Evolutionary conservation across 2,329 filamentous ascomycete genomes (phyloP), one percentile per base, ranked within the genome.

Genomic region (Paecilomyces niveus): DNA sequence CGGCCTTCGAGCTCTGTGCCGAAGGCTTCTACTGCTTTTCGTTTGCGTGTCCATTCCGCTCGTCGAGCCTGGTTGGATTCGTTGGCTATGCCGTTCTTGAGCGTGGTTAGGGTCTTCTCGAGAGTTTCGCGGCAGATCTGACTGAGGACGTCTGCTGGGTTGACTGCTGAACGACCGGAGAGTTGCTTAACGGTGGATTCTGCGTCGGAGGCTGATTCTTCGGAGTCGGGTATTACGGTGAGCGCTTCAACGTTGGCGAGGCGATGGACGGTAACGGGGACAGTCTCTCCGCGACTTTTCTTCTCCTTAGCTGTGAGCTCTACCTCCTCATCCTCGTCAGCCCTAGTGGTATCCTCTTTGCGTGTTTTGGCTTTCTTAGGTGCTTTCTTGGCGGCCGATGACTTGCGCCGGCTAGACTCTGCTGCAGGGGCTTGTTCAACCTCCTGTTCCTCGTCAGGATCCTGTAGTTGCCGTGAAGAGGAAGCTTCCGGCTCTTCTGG

Each of bases 51-150:
- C 58, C 76, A 71, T 58, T 77, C 74, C 1, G 70, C 67, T 13
- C 72, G 72, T 54, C 74, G 71, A 22, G 74, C 69, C 22, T 72
- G 63, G 53, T 76, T 76, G 5, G 67, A 63, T 21, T 77, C 74
- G 54, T 76, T 76, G 10, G 70, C 67, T 24, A 76, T 75, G 10
- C 68, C 72, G 39, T 74, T 72, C 15, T 74, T 69, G 45, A 81
- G 73, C 7, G 73, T 74, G 4, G 70, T 68, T 10, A 80, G 66
- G 3, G 75, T 78, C 60, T 77, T 73, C 54, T 80, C 75, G 18
- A 82, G 72, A 1, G 76, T 78, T 60, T 83, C 80, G 58, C 78
- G 76, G 57, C 81, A 79, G 56, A 80, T 69, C 69, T 83, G 74
- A 62, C 76, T 67, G 22, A 83, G 74, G 1, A 82, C 80, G 58